These are phyloP conservation scores for Niveomyces coronatus DNA, from an alignment of 2,329 filamentous ascomycete species.

Conservation along the genomic window DNA sequence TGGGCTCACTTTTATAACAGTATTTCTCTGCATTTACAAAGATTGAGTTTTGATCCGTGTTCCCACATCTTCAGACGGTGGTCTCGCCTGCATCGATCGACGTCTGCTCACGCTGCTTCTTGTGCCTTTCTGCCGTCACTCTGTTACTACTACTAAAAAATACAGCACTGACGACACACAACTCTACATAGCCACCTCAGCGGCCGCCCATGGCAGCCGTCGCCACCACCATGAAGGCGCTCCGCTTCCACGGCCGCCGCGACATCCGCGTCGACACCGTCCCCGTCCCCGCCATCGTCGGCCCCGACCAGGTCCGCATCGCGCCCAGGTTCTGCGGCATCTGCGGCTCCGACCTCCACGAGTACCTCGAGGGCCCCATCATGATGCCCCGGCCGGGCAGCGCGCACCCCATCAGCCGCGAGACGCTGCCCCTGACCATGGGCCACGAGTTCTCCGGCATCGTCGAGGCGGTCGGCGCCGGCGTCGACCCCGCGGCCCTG, in stretches of 20 bases:
- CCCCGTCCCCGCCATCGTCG: conserved; percentile 33
- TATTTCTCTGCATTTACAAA: too few species aligned
- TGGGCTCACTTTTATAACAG: too few species aligned
- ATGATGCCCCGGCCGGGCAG: conserved; percentile 30
- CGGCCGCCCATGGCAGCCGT: too few species aligned
- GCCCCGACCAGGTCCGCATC: conserved; percentile 37
- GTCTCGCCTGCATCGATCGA: too few species aligned
- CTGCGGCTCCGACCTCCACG: conserved; percentile 30
- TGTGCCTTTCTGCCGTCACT: background rate
- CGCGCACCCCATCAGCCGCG: conserved; percentile 48
- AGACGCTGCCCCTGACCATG: conserved; percentile 46
- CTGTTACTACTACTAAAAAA: background rate
- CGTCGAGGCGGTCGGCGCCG: conserved; percentile 46
- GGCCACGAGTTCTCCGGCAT: conserved; percentile 57
- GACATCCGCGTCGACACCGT: conserved; percentile 45
- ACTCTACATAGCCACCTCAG: background rate
- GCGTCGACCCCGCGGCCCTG: conserved; percentile 34
- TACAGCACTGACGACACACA: background rate
- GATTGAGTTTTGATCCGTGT: too few species aligned
- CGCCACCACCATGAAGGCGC: conserved; percentile 35
- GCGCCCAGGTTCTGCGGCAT: conserved; percentile 35
- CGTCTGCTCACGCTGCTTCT: too few species aligned
- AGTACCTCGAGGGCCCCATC: conserved; percentile 23
- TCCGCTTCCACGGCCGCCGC: conserved; percentile 43
- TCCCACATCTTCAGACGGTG: too few species aligned